Percentiles rank a stretch among this genome's conserved stretches.
Conservation (phyloP, 495 filamentous ascomycete species). For the Lophiostoma macrostomum region DNA sequence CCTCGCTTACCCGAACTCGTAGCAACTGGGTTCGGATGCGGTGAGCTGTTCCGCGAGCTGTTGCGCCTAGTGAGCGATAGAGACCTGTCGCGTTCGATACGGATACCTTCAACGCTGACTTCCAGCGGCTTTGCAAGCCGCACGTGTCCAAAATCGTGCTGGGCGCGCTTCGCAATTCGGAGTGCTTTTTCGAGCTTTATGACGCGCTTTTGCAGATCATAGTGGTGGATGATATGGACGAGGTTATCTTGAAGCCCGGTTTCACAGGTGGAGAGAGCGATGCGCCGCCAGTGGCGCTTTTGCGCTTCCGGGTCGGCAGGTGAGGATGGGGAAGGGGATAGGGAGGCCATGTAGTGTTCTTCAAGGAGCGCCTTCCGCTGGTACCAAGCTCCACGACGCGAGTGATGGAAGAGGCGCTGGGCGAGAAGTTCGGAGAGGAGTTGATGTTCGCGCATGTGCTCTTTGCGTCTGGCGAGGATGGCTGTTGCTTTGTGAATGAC, state of each 20-base stretch:
- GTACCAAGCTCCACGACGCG: constrained; percentile 88
- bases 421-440: constrained; percentile 71
- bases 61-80: no score
- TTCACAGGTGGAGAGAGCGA: constrained; percentile 81
- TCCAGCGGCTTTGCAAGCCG: constrained; percentile 70
- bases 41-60: constrained; percentile 21
- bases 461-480: constrained; percentile 79
- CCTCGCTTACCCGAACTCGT: constrained; percentile 47
- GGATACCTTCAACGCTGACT: constrained; percentile 70
- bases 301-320: no score
- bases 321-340: no score
- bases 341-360: constrained; percentile 84
- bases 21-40: constrained; percentile 26
- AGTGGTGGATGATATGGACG: constrained; percentile 88
- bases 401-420: constrained; percentile 80
- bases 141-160: constrained; percentile 91
- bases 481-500: constrained; percentile 84
- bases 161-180: constrained; percentile 76
- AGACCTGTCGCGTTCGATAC: constrained; percentile 55
- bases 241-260: constrained; percentile 78
- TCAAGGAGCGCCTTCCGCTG: constrained; percentile 92
- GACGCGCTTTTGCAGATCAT: constrained; percentile 90
- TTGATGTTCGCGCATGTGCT: constrained; percentile 72
- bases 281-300: constrained; percentile 74
- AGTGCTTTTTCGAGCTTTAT: constrained; percentile 82